Base-by-base conservation (phyloP, 2,329 filamentous ascomycete genomes). In the Microdochium nivale region DNA sequence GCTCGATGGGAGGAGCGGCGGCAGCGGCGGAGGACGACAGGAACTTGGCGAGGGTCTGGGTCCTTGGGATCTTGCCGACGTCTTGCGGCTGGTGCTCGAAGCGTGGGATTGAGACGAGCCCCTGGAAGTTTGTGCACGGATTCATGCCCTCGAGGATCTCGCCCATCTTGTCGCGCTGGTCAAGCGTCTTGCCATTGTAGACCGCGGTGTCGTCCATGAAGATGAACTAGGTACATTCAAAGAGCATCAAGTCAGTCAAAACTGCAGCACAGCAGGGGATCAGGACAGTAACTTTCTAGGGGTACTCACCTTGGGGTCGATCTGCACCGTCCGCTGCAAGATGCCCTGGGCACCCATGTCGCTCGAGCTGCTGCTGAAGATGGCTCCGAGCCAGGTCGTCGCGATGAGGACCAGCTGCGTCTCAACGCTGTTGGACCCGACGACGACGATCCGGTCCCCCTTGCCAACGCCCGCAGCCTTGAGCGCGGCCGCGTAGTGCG, bases 331-430 rank as follows among this genome's bases (percentile, higher is more conserved):
- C 32, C 89, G 74, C 66, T 94, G 87, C 58, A 95, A 60, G 19
- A 95, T 79, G 0, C 88, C 89, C 55, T 84, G 83, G 14, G 85
- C 83, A 0, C 89, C 89, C 84, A 94, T 94, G 66, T 95, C 89
- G 0, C 89, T 92, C 8, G 84, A 88, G 50, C 80, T 85, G 48
- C 81, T 87, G 57, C 82, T 87, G 64, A 94, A 94, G 1, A 95
- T 65, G 0, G 76, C 89, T 0, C 90, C 90, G 1, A 94, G 61
- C 65, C 85, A 83, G 1, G 79, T 79, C 0, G 82, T 77, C 0
- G 87, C 88, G 53, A 89, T 71, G 61, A 88, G 86, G 1, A 90
- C 79, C 2, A 83, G 72, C 52, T 90, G 69, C 0, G 88, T 91
- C 64, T 90, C 85, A 33, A 89, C 74, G 37, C 83, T 85, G 58